These are phyloP conservation scores for Buddleja alternifolia DNA, from an alignment of 257 asterid genomes.

Conservation along the genomic window DNA sequence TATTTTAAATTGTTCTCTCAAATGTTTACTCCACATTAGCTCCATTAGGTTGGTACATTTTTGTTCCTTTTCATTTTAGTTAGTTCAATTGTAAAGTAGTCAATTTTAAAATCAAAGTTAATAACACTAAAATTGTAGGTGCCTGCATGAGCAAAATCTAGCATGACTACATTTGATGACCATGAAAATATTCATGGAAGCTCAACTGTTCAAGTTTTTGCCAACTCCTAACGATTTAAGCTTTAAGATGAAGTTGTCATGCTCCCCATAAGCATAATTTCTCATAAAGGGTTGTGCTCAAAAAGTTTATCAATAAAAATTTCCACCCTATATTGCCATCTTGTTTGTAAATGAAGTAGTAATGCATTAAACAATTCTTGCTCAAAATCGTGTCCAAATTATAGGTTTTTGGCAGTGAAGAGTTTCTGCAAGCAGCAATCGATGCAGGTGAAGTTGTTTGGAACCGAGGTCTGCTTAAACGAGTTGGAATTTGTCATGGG, in stretches of 20 bases:
- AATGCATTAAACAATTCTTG: neutral
- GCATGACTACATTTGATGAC: too few species aligned
- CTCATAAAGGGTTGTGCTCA: neutral
- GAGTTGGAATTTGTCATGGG: slow-evolving; percentile 87
- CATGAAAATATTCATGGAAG: neutral
- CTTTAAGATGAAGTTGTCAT: neutral
- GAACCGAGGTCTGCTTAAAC: slow-evolving; percentile 78
- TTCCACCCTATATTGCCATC: neutral
- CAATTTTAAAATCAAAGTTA: neutral
- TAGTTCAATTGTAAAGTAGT: neutral
- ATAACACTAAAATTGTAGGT: neutral
- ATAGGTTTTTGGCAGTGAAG: slow-evolving; percentile 69
- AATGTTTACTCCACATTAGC: neutral
- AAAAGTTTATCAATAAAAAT: neutral
- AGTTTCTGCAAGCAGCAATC: slow-evolving; percentile 68
- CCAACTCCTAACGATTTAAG: neutral
- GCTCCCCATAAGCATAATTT: neutral
- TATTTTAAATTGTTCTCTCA: neutral
- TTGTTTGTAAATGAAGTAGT: slow-evolving; percentile 3
- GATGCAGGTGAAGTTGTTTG: slow-evolving; percentile 85
- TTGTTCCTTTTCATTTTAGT: neutral
- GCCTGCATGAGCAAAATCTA: neutral
- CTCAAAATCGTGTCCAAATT: slow-evolving; percentile 5
- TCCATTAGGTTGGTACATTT: neutral
- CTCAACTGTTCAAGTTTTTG: neutral